Evolutionary conservation across 495 filamentous ascomycete genomes (phyloP).

Genomic region (Oidiodendron maius): DNA sequence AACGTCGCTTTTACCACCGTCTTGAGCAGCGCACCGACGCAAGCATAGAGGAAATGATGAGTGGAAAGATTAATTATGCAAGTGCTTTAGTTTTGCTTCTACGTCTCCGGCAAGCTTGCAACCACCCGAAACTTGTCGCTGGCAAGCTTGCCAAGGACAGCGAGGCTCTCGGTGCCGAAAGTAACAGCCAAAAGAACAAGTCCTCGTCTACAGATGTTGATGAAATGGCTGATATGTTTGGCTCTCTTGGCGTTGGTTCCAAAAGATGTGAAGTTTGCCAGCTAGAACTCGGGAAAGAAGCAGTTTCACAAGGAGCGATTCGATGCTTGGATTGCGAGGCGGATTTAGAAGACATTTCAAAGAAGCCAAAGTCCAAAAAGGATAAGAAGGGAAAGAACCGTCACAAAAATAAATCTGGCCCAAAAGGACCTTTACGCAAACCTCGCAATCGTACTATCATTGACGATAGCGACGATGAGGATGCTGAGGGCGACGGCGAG

Average conservation of each 20-base stretch:
- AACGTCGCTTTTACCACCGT: conserved; percentile 78
- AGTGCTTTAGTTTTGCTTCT: conserved; percentile 83
- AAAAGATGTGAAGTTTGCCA: conserved; percentile 90
- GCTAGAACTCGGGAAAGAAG: conserved; percentile 54
- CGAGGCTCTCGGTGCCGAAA: conserved; percentile 68
- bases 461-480: conserved; percentile 31
- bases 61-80: conserved; percentile 66
- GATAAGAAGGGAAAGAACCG: conserved; percentile 17
- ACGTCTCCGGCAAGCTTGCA: conserved; percentile 86
- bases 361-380: conserved; percentile 22
- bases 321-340: conserved; percentile 69
- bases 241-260: conserved; percentile 69
- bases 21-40: conserved; percentile 79
- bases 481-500: conserved; percentile 80
- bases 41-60: conserved; percentile 84
- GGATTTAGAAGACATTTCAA: conserved; percentile 45
- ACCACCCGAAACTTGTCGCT: conserved; percentile 83
- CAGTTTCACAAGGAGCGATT: conserved; percentile 50
- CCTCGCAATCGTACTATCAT: conserved; percentile 35
- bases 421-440: conserved; percentile 12
- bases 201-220: conserved; percentile 58
- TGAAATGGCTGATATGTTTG: conserved; percentile 77
- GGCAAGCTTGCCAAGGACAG: conserved; percentile 80
- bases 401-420: conserved; percentile 28
- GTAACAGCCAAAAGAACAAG: conserved; percentile 42